These are phyloP conservation scores for Globisporangium lucens DNA, from an alignment of 352 stramenopile species.

Conservation along the genomic window DNA sequence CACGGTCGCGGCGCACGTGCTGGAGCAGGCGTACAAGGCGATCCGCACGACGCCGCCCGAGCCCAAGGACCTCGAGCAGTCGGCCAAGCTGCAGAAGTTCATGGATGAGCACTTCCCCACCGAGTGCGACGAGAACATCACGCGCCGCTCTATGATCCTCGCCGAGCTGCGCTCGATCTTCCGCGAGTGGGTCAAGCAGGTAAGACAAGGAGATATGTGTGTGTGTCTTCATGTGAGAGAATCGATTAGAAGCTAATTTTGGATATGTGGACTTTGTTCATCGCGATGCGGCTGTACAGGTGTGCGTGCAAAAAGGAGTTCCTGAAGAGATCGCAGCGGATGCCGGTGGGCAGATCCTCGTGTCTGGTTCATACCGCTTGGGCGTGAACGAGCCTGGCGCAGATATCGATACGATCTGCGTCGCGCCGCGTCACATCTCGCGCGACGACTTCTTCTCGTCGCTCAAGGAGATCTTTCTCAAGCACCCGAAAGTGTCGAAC, in stretches of 20 bases:
- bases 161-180: conserved; percentile 83
- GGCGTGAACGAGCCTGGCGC: conserved; percentile 96
- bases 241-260: conserved; percentile 6
- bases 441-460: conserved; percentile 96
- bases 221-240: not conserved
- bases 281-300: conserved; percentile 10
- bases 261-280: not conserved
- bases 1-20: conserved; percentile 62
- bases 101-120: conserved; percentile 83
- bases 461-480: conserved; percentile 89
- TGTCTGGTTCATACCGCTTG: conserved; percentile 94
- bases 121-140: conserved; percentile 78
- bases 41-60: conserved; percentile 85
- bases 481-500: conserved; percentile 91
- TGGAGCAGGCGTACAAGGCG: conserved; percentile 88
- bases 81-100: conserved; percentile 70
- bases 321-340: conserved; percentile 85
- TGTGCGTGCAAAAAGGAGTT: conserved; percentile 81
- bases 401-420: conserved; percentile 98
- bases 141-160: conserved; percentile 80
- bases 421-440: conserved; percentile 94
- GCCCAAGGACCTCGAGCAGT: conserved; percentile 81
- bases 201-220: not conserved
- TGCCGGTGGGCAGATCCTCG: conserved; percentile 83
- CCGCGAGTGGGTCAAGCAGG: conserved; percentile 80